Conservation (phyloP, 1,284 basidiomycete genomes). For the Athelia sp. region DNA sequence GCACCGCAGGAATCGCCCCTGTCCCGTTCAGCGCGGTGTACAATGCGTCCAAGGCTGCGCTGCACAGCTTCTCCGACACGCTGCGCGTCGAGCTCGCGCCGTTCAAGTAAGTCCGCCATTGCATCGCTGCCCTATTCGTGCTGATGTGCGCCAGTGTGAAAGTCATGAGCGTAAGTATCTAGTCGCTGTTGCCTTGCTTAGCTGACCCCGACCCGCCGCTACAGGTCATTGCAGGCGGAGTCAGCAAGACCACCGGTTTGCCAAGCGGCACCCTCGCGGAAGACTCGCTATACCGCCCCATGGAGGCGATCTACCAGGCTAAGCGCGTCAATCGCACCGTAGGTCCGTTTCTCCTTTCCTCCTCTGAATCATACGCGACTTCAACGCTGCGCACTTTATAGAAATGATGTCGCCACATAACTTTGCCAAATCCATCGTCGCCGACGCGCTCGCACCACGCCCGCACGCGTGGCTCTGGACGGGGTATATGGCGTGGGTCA, state of each 20-base stretch:
- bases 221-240: slow-evolving; percentile 23
- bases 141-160: too few relatives aligned
- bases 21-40: slow-evolving; percentile 21
- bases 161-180: slow-evolving; percentile 13
- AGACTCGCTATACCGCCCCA: slow-evolving; percentile 22
- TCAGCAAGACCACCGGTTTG: slow-evolving; percentile 20
- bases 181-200: neutral
- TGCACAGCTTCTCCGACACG: slow-evolving; percentile 20
- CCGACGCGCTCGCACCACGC: slow-evolving; percentile 16
- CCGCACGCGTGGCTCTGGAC: slow-evolving; percentile 21
- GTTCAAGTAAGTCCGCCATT: slow-evolving; percentile 18
- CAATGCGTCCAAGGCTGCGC: slow-evolving; percentile 24
- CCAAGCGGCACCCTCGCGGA: slow-evolving; percentile 11
- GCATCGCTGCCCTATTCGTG: too few relatives aligned
- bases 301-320: slow-evolving; percentile 15
- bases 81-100: slow-evolving; percentile 25
- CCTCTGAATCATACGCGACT: slow-evolving; percentile 8
- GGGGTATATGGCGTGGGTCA: slow-evolving; percentile 13
- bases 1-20: slow-evolving; percentile 20
- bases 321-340: slow-evolving; percentile 9
- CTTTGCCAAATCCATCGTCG: slow-evolving; percentile 19
- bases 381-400: too few relatives aligned
- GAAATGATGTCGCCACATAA: slow-evolving; percentile 9
- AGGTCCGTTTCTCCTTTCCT: slow-evolving; percentile 5
- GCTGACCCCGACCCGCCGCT: neutral